These are phyloP conservation scores for Hemileia vastatrix DNA, from an alignment of 1,284 basidiomycete species.

Conservation along the genomic window DNA sequence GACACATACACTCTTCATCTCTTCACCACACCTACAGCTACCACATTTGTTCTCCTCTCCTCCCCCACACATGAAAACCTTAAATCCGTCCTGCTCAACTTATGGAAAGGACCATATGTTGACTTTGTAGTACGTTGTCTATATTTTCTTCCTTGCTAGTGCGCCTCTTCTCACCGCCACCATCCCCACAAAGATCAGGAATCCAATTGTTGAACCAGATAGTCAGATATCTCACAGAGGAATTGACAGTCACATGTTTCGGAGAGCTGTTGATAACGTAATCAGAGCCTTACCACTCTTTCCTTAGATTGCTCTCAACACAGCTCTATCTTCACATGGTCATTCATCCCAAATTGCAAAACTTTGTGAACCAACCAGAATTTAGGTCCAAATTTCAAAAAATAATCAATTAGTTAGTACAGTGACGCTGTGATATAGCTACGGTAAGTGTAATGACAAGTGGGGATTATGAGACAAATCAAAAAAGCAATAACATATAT, in stretches of 20 bases:
- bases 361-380: no score
- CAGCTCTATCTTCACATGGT: no score
- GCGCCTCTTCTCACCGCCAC: slow-evolving; percentile 13
- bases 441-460: no score
- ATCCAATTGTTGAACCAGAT: slow-evolving; percentile 17
- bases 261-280: slow-evolving; percentile 31
- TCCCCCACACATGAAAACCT: slow-evolving; percentile 57
- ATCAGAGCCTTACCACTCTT: slow-evolving; percentile 1
- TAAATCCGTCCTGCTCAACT: slow-evolving; percentile 70
- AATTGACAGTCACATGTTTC: slow-evolving; percentile 65
- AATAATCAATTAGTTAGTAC: no score
- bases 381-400: no score
- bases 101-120: slow-evolving; percentile 83
- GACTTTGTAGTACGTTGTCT: slow-evolving; percentile 90
- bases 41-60: slow-evolving; percentile 89
- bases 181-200: neutral
- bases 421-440: no score
- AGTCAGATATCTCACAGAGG: slow-evolving; percentile 52
- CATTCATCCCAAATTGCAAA: no score
- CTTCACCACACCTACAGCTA: slow-evolving; percentile 80
- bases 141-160: slow-evolving; percentile 51
- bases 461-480: no score
- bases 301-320: no score
- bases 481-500: no score
- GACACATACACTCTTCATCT: slow-evolving; percentile 87